Conservation (phyloP, 257 asterid genomes). For the Galeopsis tetrahit region DNA sequence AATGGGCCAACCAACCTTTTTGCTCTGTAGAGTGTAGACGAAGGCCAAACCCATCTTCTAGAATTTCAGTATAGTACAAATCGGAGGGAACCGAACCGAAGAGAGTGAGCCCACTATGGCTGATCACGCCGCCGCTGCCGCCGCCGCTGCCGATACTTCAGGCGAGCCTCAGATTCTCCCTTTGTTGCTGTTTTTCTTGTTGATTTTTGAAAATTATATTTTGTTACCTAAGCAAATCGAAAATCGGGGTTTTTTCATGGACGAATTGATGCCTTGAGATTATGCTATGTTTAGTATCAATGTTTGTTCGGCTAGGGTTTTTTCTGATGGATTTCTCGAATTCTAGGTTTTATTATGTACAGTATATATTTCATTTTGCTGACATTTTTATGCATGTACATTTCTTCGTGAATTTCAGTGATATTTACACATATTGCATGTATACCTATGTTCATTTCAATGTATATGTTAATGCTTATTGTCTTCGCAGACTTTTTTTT, state of each 20-base stretch:
- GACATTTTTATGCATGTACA: neutral
- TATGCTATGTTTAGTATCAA: neutral
- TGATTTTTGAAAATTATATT: neutral
- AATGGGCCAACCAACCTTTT: too few relatives aligned
- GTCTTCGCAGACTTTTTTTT: neutral
- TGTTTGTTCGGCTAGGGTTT: conserved; percentile 5
- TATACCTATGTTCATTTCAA: neutral
- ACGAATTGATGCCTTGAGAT: neutral
- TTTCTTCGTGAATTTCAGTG: neutral
- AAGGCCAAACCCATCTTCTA: neutral
- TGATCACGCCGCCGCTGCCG: neutral
- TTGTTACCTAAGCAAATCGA: neutral
- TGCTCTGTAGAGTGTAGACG: too few relatives aligned
- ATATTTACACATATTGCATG: neutral
- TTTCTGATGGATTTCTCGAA: neutral
- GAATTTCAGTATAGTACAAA: neutral
- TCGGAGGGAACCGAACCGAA: neutral
- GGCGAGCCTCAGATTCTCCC: conserved; percentile 23
- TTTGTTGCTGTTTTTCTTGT: neutral
- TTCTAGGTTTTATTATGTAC: neutral
- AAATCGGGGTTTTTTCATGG: neutral
- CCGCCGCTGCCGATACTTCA: conserved; percentile 4
- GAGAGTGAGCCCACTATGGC: conserved; percentile 24
- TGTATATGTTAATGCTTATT: neutral
- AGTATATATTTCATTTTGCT: neutral